Conservation (phyloP, 2,329 filamentous ascomycete species). For the Colletotrichum paranaense region DNA sequence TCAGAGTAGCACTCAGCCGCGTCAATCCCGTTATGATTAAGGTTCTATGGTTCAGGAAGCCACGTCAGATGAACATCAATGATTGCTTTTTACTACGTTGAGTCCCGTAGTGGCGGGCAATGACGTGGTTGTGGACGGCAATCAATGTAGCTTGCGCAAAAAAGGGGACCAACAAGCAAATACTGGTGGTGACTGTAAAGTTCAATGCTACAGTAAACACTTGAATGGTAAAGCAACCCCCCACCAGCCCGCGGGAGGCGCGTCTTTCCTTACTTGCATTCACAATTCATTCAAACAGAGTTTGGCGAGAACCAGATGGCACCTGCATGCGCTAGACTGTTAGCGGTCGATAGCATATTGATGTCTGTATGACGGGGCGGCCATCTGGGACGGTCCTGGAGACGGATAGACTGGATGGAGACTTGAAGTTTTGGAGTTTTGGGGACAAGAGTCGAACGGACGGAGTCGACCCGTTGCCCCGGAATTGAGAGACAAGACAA, state of each 20-base stretch:
- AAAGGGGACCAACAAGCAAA: background rate
- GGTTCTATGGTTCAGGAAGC: background rate
- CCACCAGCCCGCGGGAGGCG: background rate
- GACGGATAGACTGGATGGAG: background rate
- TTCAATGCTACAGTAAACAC: background rate
- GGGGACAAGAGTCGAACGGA: background rate
- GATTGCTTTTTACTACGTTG: background rate
- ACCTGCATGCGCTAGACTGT: background rate
- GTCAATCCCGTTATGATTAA: background rate
- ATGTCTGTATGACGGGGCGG: background rate
- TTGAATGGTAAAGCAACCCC: background rate
- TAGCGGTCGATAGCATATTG: background rate
- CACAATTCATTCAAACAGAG: background rate
- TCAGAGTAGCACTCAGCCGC: constrained; percentile 9
- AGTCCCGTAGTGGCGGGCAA: background rate
- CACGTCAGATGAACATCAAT: constrained; percentile 9
- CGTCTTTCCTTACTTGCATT: background rate
- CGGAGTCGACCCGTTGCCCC: constrained; percentile 6
- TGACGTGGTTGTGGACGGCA: background rate
- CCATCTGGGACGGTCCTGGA: background rate
- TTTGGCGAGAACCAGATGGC: background rate
- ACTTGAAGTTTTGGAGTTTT: background rate
- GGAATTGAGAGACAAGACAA: constrained; percentile 10
- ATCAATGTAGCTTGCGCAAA: background rate
- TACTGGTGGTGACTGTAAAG: background rate